Evolutionary conservation across 164 flowering plant species (phyloP), one percentile per base, ranked within the genome.

Genomic region (Houttuynia cordata): DNA sequence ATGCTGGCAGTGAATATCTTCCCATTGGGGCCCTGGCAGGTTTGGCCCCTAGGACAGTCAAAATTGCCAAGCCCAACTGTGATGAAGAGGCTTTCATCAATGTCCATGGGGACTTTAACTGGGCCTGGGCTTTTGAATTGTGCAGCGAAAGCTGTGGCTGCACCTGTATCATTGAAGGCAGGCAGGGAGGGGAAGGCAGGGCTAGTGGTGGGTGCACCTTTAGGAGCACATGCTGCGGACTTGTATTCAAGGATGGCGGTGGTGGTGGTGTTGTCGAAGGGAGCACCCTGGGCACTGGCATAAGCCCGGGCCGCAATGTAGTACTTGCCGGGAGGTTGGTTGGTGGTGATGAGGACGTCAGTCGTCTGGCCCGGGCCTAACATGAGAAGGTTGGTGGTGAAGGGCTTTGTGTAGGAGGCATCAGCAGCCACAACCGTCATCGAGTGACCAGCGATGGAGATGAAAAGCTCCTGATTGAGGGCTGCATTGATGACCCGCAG

Each of bases 351-450:
- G 63, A 92, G 90, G 52, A 87, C 87, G 64, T 85, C 72, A 6
- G 83, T 85, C 10, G 98, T 92, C 62, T 89, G 96, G 12, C 98
- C 98, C 0, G 96, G 96, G 10, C 92, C 96, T 1, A 88, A 72
- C 88, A 88, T 77, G 69, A 88, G 56, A 47, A 86, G 88, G 0
- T 74, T 58, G 53, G 93, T 84, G 66, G 87, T 81, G 75, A 81
- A 80, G 37, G 86, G 96, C 53, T 83, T 88, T 5, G 61, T 22
- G 67, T 86, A 88, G 47, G 86, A 78, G 42, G 96, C 96, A 59
- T 88, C 96, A 15, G 87, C 83, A 6, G 74, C 83, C 0, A 88
- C 96, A 0, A 88, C 89, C 0, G 85, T 83, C 65, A 88, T 51
- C 53, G 65, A 64, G 79, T 88, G 96, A 73, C 83, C 82, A 39